Conservation (phyloP, 768 basidiomycete species). For the Strobilomyces echinocephalus region DNA sequence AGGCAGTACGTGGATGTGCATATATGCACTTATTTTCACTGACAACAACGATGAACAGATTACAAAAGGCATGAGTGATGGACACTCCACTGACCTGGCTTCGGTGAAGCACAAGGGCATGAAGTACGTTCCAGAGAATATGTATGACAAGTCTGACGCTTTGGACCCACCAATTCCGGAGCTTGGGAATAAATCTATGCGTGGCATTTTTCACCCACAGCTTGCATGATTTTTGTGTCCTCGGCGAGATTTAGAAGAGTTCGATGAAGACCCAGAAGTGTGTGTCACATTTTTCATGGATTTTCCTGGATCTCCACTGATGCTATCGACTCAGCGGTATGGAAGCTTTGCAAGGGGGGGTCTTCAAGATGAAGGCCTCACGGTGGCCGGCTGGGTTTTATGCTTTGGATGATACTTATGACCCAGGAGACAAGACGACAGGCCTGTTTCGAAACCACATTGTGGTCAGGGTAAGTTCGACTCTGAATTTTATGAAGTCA, state of each 20-base stretch:
- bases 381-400: conserved; percentile 3
- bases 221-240: not conserved
- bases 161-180: not conserved
- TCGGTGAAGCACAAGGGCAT: too few species aligned
- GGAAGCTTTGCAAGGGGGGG: not conserved
- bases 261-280: not conserved
- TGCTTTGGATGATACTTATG: not conserved
- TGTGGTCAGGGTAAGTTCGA: not conserved
- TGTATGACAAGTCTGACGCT: too few species aligned
- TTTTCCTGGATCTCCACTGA: not conserved
- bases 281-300: too few species aligned
- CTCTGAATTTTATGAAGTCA: not conserved
- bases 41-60: too few species aligned
- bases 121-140: not conserved
- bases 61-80: too few species aligned
- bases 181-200: not conserved
- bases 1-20: too few species aligned
- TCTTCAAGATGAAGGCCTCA: not conserved
- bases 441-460: conserved; percentile 1
- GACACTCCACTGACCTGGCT: too few species aligned
- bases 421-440: not conserved
- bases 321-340: not conserved
- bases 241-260: not conserved
- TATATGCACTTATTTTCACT: too few species aligned
- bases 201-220: not conserved